These are phyloP conservation scores for Gynostemma pentaphyllum DNA, from an alignment of 306 rosid species.

Conservation along the genomic window DNA sequence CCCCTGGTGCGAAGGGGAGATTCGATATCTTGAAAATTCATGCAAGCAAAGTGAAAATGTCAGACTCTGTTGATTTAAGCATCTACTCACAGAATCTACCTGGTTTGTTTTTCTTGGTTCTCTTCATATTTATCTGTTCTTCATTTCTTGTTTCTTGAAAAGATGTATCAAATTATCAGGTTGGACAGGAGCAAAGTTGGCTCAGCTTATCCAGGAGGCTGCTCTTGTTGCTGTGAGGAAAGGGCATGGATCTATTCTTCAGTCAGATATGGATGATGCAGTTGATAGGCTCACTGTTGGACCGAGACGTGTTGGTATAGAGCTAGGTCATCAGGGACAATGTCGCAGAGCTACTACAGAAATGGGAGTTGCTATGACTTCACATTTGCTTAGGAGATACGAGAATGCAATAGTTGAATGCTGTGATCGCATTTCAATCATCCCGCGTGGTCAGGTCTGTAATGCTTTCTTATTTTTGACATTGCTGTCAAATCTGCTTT, in stretches of 20 bases:
- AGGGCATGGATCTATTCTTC: conserved; percentile 66
- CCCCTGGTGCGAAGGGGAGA: conserved; percentile 89
- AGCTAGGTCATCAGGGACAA: conserved; percentile 78
- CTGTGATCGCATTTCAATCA: conserved; percentile 84
- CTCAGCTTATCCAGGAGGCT: conserved; percentile 95
- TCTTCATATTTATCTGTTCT: conserved; percentile 1
- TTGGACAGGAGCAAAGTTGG: conserved; percentile 92
- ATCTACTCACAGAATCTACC: conserved; percentile 86
- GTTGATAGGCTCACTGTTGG: conserved; percentile 94
- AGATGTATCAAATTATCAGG: conserved; percentile 34
- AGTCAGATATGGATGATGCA: conserved; percentile 90
- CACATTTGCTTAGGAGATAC: conserved; percentile 76
- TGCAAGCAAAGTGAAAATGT: conserved; percentile 85
- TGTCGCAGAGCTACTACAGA: conserved; percentile 93
- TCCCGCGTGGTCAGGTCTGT: conserved; percentile 93
- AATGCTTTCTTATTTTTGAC: neutral
- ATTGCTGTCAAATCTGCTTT: neutral
- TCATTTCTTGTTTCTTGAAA: conserved; percentile 23
- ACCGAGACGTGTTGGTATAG: conserved; percentile 68
- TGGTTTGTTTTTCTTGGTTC: conserved; percentile 29
- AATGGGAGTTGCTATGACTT: conserved; percentile 84
- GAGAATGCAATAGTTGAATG: conserved; percentile 75
- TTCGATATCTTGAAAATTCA: conserved; percentile 80
- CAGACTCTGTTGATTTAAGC: conserved; percentile 76
- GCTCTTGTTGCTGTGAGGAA: conserved; percentile 98